phyloP scores from a whole-genome alignment of 352 stramenopile species.

The Globisporangium abappressorium region DNA sequence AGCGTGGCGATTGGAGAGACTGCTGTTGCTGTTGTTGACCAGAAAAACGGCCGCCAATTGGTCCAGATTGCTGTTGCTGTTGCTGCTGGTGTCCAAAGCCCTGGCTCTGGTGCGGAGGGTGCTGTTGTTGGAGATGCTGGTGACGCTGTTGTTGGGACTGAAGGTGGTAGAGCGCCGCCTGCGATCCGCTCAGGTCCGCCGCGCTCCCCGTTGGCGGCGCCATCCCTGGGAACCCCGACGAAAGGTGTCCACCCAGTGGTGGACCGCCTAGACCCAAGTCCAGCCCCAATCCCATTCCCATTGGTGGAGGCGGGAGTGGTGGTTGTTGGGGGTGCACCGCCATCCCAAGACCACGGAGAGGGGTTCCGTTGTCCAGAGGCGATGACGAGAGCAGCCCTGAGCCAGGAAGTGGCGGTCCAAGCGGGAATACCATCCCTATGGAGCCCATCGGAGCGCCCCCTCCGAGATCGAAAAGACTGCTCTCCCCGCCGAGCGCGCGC shows the following conservation, averaged over 20 bases:
- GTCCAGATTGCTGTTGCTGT: not conserved
- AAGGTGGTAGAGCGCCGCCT: constrained; percentile 33
- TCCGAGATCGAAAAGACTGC: constrained; percentile 5
- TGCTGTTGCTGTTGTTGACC: constrained; percentile 8
- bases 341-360: constrained; percentile 12
- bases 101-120: constrained; percentile 21
- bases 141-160: constrained; percentile 46
- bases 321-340: constrained; percentile 16
- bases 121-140: constrained; percentile 22
- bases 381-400: constrained; percentile 1
- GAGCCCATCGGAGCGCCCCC: not conserved
- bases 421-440: constrained; percentile 4
- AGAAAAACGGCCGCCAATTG: constrained; percentile 9
- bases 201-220: not conserved
- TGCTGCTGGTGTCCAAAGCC: constrained; percentile 18
- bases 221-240: not conserved
- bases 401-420: not conserved
- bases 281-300: constrained; percentile 11
- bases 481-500: not conserved
- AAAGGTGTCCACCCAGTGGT: not conserved
- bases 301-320: constrained; percentile 9
- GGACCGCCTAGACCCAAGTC: not conserved
- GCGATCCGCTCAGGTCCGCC: not conserved
- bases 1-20: not conserved
- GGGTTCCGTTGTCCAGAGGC: constrained; percentile 1